Percentiles rank a stretch among this genome's conserved stretches.
Evolutionary conservation across 345 rosid species (phyloP).

Genomic region (Gossypium stocksii): DNA sequence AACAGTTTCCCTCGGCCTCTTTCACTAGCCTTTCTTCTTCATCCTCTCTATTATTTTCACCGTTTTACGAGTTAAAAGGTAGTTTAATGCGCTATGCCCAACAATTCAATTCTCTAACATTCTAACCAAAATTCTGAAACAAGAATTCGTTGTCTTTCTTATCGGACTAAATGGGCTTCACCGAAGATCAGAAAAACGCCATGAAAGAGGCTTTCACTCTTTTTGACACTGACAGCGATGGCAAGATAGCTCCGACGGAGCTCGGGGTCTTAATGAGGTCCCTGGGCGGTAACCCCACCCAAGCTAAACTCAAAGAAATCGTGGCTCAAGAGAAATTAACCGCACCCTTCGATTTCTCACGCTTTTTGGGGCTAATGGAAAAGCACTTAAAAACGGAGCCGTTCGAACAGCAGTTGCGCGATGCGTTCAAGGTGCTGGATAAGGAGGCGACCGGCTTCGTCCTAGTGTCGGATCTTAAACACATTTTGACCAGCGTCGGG

Average conservation of each 20-base stretch:
- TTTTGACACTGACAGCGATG: constrained; percentile 89
- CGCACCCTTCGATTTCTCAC: constrained; percentile 71
- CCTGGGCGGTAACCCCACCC: constrained; percentile 97
- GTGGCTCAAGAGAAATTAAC: constrained; percentile 62
- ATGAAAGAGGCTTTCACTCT: constrained; percentile 96
- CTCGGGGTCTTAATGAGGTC: constrained; percentile 94
- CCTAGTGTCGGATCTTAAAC: constrained; percentile 86
- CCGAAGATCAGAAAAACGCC: constrained; percentile 61
- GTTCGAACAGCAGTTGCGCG: constrained; percentile 92
- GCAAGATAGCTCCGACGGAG: constrained; percentile 90
- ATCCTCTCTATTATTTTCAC: background rate
- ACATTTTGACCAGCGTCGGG: constrained; percentile 78
- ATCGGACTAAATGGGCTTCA: constrained; percentile 36
- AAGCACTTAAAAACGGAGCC: constrained; percentile 86
- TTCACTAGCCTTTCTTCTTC: background rate
- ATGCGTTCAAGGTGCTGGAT: constrained; percentile 93
- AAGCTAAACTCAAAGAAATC: constrained; percentile 26
- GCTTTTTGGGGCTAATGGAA: constrained; percentile 89
- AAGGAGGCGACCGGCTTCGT: constrained; percentile 86
- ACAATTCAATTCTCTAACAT: background rate
- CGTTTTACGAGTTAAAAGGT: too few relatives aligned
- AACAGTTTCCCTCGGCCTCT: background rate
- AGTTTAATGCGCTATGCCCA: background rate
- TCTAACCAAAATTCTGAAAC: background rate
- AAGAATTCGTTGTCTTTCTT: too few relatives aligned